Evolutionary conservation across 192 early-diverging fungal genomes (phyloP), one percentile per base, ranked within the genome.

Genomic region (Entomortierella lignicola): DNA sequence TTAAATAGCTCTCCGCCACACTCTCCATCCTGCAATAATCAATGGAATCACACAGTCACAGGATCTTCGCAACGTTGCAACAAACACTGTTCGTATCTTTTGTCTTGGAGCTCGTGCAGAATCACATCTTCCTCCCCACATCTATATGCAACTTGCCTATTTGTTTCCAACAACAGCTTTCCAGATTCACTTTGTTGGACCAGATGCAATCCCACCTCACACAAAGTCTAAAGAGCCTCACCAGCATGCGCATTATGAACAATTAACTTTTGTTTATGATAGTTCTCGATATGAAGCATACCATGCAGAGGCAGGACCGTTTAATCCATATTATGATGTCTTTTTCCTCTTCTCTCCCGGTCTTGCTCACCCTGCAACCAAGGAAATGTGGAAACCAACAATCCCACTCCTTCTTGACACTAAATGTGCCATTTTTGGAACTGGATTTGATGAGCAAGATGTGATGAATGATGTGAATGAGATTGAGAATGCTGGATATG

Each of bases 301-400:
- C 42, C 86, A 89, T 50, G 84, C 83, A 20, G 77, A 80, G 54
- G 66, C 77, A 42, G 84, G 86, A 18, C 88, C 89, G 42, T 94
- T 93, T 66, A 92, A 94, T 68, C 92, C 93, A 52, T 94, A 92
- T 53, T 89, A 86, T 17, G 92, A 93, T 61, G 72, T 92, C 8
- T 94, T 92, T 70, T 94, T 94, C 70, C 57, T 94, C 59, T 94
- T 94, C 77, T 90, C 89, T 23, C 93, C 93, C 11, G 93, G 92
- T 30, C 81, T 93, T 21, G 89, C 85, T 6, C 92, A 93, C 41
- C 86, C 85, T 11, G 43, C 75, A 7, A 87, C 86, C 31, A 88
- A 88, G 63, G 79, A 84, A 11, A 82, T 82, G 23, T 94, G 93
- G 93, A 85, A 84, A 61, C 86, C 89, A 8, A 89, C 90, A 26